phyloP scores from a whole-genome alignment of 371 early-diverging fungal species.

The Mortierella sp. region DNA sequence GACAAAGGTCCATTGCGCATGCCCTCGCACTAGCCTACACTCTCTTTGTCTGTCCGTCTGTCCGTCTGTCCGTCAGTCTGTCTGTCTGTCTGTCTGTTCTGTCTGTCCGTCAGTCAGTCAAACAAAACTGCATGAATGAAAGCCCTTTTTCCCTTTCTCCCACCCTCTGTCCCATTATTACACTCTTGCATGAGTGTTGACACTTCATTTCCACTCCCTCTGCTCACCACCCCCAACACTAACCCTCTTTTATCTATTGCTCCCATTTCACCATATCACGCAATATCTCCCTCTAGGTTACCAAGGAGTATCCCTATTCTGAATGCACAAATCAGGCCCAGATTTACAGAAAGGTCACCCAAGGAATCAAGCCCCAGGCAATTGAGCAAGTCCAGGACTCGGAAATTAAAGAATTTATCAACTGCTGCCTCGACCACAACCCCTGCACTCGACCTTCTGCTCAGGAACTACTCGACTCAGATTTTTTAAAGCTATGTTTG shows the following conservation, averaged over 20 bases:
- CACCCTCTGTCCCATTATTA: no score
- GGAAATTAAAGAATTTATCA: constrained; percentile 81
- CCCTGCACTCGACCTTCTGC: constrained; percentile 56
- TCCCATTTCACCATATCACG: not conserved
- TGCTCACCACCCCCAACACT: not conserved
- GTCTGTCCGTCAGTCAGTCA: not conserved
- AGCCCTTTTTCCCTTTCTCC: not conserved
- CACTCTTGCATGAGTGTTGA: not conserved
- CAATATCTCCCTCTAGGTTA: constrained; percentile 51
- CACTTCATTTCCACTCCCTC: not conserved
- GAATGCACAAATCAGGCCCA: constrained; percentile 92
- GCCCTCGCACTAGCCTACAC: no score
- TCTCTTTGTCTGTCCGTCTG: no score
- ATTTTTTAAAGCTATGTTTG: constrained; percentile 46
- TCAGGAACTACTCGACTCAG: constrained; percentile 53
- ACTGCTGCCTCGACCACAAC: constrained; percentile 75
- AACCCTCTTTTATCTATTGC: not conserved
- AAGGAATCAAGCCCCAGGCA: constrained; percentile 84
- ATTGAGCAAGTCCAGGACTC: constrained; percentile 76
- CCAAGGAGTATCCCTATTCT: constrained; percentile 90
- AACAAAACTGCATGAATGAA: not conserved
- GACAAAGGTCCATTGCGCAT: not conserved
- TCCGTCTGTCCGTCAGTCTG: no score
- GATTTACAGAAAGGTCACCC: constrained; percentile 86
- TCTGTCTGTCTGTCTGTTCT: no score